Conservation (phyloP, 495 filamentous ascomycete species). For the Xanthoparmelia taractica region DNA sequence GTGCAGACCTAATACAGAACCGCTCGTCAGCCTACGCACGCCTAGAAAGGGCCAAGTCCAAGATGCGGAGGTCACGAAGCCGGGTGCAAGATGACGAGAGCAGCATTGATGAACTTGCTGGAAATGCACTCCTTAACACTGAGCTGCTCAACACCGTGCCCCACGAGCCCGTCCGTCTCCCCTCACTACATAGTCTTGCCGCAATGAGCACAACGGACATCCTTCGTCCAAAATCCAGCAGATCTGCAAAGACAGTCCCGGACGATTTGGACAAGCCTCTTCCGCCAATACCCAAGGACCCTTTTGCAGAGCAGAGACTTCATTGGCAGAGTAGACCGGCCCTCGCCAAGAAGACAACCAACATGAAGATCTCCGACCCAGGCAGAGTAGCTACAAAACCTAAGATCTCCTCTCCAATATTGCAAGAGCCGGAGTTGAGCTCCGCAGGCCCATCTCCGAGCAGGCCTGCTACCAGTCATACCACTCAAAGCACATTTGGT, state of each 20-base stretch:
- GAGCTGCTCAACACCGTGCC: conserved; percentile 22
- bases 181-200: conserved; percentile 13
- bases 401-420: conserved; percentile 15
- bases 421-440: conserved; percentile 6
- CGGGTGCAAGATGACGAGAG: conserved; percentile 22
- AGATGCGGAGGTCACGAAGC: conserved; percentile 19
- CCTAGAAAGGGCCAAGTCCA: conserved; percentile 15
- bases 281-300: conserved; percentile 13
- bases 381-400: conserved; percentile 14
- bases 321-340: conserved; percentile 10
- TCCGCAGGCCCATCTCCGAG: neutral
- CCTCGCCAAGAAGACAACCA: conserved; percentile 19
- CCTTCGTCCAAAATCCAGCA: conserved; percentile 17
- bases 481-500: conserved; percentile 8
- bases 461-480: conserved; percentile 17
- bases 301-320: conserved; percentile 5
- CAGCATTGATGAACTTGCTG: conserved; percentile 30
- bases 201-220: conserved; percentile 13
- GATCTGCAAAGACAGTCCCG: conserved; percentile 8
- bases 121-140: conserved; percentile 29
- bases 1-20: neutral
- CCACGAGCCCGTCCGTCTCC: conserved; percentile 12
- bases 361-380: conserved; percentile 9
- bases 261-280: conserved; percentile 14
- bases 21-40: conserved; percentile 15